These are phyloP conservation scores for Corchorus olitorius DNA, from an alignment of 345 rosid species.

Conservation along the genomic window DNA sequence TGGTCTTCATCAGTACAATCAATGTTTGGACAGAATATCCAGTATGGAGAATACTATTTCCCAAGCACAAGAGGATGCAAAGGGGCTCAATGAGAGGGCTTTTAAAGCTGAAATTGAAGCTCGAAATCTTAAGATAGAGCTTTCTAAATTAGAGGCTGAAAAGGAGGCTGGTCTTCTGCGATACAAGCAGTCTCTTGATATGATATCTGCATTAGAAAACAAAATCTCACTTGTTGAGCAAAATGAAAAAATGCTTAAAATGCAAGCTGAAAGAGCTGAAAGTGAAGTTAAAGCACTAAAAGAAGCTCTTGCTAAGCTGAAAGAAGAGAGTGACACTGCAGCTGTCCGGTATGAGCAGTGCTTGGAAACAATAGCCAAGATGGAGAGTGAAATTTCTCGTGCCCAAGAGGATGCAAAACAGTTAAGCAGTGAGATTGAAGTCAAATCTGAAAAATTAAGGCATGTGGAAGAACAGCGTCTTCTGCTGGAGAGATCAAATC, in stretches of 20 bases:
- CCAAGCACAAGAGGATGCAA: conserved; percentile 49
- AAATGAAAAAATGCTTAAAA: conserved; percentile 46
- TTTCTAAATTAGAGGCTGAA: conserved; percentile 59
- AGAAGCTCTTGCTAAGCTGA: conserved; percentile 52
- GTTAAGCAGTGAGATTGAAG: conserved; percentile 58
- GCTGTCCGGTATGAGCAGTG: conserved; percentile 60
- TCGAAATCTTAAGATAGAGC: conserved; percentile 57
- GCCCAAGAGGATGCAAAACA: conserved; percentile 57
- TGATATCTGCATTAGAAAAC: conserved; percentile 59
- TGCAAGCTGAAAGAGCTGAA: conserved; percentile 61
- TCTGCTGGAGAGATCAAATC: conserved; percentile 66
- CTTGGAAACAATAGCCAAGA: conserved; percentile 59
- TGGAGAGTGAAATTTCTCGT: conserved; percentile 60
- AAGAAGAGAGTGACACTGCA: conserved; percentile 65
- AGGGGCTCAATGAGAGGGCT: conserved; percentile 52
- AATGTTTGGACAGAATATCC: conserved; percentile 64
- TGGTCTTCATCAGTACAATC: conserved; percentile 62
- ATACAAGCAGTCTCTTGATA: conserved; percentile 65
- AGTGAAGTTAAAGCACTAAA: conserved; percentile 57
- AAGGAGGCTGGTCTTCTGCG: conserved; percentile 59
- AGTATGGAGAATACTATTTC: conserved; percentile 48
- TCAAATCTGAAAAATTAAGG: conserved; percentile 57
- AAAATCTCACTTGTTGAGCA: conserved; percentile 65
- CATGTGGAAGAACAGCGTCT: conserved; percentile 53
- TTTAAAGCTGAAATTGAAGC: conserved; percentile 65